Evolutionary conservation across 2,329 filamentous ascomycete species (phyloP).

Genomic region (Pseudopyricularia cyperi): DNA sequence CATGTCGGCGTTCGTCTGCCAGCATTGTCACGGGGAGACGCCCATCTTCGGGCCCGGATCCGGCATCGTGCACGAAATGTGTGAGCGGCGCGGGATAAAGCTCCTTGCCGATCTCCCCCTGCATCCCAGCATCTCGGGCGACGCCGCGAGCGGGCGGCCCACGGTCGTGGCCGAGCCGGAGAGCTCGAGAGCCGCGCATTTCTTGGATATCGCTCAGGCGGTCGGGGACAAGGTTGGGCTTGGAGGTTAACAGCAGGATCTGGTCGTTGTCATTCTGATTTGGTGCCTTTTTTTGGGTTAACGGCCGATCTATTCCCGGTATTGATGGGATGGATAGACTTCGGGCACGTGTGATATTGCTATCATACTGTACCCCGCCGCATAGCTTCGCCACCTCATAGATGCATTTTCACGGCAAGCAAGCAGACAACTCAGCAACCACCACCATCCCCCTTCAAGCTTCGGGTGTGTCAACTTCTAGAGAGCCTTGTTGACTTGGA

Average conservation of each 20-base stretch:
- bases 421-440: too few relatives aligned
- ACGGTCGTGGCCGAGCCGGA: conserved; percentile 80
- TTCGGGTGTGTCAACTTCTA: too few relatives aligned
- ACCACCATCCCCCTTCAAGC: too few relatives aligned
- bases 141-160: conserved; percentile 76
- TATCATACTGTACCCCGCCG: too few relatives aligned
- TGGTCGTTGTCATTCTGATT: neutral
- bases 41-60: conserved; percentile 56
- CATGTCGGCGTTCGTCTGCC: conserved; percentile 77
- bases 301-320: too few relatives aligned
- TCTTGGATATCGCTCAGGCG: conserved; percentile 53
- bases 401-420: too few relatives aligned
- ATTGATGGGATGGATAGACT: too few relatives aligned
- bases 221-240: conserved; percentile 33
- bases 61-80: conserved; percentile 52
- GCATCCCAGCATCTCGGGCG: conserved; percentile 73
- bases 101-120: conserved; percentile 82
- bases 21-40: conserved; percentile 60
- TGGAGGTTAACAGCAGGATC: neutral
- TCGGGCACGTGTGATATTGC: too few relatives aligned
- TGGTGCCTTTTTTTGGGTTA: too few relatives aligned
- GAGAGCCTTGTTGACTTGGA: too few relatives aligned
- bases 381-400: too few relatives aligned
- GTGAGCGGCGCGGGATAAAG: conserved; percentile 58
- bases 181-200: conserved; percentile 59